These are phyloP conservation scores for Termitomyces sp. DNA, from an alignment of 768 basidiomycete genomes.

Conservation along the genomic window DNA sequence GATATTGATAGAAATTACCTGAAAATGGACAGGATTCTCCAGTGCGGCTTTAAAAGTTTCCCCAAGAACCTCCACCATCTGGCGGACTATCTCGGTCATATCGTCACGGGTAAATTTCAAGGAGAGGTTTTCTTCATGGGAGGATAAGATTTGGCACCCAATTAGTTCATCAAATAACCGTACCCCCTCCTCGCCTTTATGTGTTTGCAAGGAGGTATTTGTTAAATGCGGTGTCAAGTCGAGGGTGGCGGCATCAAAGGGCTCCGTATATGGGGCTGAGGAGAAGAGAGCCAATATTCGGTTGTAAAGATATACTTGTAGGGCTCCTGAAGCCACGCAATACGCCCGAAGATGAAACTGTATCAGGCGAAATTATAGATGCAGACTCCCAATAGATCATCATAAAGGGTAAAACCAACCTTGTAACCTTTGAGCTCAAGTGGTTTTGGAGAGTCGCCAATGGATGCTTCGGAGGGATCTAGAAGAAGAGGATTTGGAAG, in stretches of 20 bases:
- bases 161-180: slow-evolving; percentile 76
- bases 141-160: slow-evolving; percentile 50
- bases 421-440: slow-evolving; percentile 45
- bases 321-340: slow-evolving; percentile 69
- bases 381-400: neutral
- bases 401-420: slow-evolving; percentile 30
- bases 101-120: slow-evolving; percentile 26
- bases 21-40: slow-evolving; percentile 78
- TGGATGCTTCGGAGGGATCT: slow-evolving; percentile 48
- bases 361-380: neutral
- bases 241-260: slow-evolving; percentile 28
- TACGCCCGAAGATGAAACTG: slow-evolving; percentile 96
- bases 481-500: slow-evolving; percentile 70
- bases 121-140: slow-evolving; percentile 3
- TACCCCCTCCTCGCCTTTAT: slow-evolving; percentile 64
- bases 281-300: slow-evolving; percentile 89
- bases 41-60: slow-evolving; percentile 87
- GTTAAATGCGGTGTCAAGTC: slow-evolving; percentile 80
- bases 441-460: slow-evolving; percentile 18
- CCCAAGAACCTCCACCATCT: slow-evolving; percentile 59
- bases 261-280: slow-evolving; percentile 56
- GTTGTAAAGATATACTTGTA: slow-evolving; percentile 76
- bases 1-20: slow-evolving; percentile 39
- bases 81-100: slow-evolving; percentile 42
- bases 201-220: slow-evolving; percentile 82